Conservation (phyloP, 306 rosid species). For the Cucurbita maxima region DNA sequence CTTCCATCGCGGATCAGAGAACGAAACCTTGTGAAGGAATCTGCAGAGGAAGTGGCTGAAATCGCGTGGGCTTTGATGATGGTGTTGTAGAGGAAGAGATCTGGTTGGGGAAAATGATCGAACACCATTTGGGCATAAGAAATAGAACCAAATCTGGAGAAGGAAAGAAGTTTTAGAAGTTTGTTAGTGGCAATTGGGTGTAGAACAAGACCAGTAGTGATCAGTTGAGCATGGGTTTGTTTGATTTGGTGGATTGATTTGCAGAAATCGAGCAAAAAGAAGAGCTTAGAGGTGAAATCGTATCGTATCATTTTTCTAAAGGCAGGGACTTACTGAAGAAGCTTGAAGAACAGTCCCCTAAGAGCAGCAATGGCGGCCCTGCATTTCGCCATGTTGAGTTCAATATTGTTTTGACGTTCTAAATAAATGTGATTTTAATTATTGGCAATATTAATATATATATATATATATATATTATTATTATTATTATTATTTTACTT, state of each 20-base stretch:
- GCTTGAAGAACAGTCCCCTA: background rate
- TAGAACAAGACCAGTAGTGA: slow-evolving; percentile 24
- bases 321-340: background rate
- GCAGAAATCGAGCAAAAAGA: slow-evolving; percentile 28
- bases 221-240: slow-evolving; percentile 37
- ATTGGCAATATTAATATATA: too few species aligned
- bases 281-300: slow-evolving; percentile 17
- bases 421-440: background rate
- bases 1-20: slow-evolving; percentile 11
- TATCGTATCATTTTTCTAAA: slow-evolving; percentile 21
- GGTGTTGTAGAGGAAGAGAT: slow-evolving; percentile 39
- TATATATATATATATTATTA: too few species aligned
- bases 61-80: slow-evolving; percentile 38
- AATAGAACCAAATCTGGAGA: slow-evolving; percentile 17
- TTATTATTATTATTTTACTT: too few species aligned
- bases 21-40: slow-evolving; percentile 19
- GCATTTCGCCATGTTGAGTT: background rate
- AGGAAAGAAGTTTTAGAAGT: slow-evolving; percentile 20
- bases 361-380: background rate
- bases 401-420: background rate
- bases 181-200: slow-evolving; percentile 25
- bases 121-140: slow-evolving; percentile 41
- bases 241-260: slow-evolving; percentile 31
- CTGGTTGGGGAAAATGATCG: slow-evolving; percentile 37
- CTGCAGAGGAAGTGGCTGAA: slow-evolving; percentile 18